Base-by-base conservation (phyloP, 345 rosid species). In the Odontarrhena argentea region DNA sequence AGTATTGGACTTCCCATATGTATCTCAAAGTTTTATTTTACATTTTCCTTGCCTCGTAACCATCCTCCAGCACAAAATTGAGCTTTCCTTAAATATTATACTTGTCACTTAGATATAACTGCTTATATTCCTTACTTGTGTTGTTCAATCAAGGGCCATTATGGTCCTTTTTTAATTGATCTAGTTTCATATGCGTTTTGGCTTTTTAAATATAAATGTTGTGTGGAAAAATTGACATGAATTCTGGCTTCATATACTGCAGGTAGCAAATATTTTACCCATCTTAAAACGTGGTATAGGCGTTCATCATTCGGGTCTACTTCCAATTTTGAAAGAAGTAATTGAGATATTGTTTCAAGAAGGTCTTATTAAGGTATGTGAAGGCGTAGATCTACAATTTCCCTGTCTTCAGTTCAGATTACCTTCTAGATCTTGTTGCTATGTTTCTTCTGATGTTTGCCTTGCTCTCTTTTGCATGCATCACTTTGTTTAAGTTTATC, bases 231-330 rank as follows among this genome's bases (percentile, higher is more conserved):
- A 54, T 36, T 74, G 48, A 74, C 55, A 40, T 55, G 49, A 30
- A 55, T 68, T 40, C 51, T 60, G 65, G 53, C 22, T 74, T 56
- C 74, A 36, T 69, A 41, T 42, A 35, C 43, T 52, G 67, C 80
- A 94, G 97, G 99, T 94, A 56, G 81, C 95, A 70, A 91, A 88
- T 78, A 87, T 94, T 78, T 79, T 94, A 63, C 97, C 99, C 34
- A 92, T 94, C 76, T 76, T 94, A 79, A 94, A 88, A 85, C 91
- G 99, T 22, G 99, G 99, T 60, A 91, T 94, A 59, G 99, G 97
- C 0, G 99, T 94, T 78, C 97, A 94, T 78, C 99, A 94, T 80
- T 94, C 99, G 68, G 99, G 99, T 18, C 79, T 94, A 87, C 97
- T 94, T 75, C 99, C 99, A 32, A 91, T 94, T 69, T 78, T 94